phyloP scores from a whole-genome alignment of 2,329 filamentous ascomycete genomes.

The Calonectria leucothoes region DNA sequence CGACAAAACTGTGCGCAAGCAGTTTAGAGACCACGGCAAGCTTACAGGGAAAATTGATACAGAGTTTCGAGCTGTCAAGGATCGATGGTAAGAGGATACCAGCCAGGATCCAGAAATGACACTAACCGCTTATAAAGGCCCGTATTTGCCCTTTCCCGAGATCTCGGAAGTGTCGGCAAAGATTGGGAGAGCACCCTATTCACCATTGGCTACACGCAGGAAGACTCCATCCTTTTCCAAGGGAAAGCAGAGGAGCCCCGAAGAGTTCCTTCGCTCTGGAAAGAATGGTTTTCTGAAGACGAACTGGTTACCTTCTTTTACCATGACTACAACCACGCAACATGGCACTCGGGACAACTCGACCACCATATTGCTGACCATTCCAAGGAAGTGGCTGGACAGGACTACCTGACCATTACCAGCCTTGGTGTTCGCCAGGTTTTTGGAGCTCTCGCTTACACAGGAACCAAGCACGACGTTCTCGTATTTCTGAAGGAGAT shows the following conservation, averaged over 20 bases:
- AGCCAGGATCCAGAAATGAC: background rate
- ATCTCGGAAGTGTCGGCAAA: constrained; percentile 61
- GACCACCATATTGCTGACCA: constrained; percentile 77
- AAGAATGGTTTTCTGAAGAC: constrained; percentile 71
- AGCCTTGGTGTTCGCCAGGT: constrained; percentile 84
- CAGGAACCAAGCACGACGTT: constrained; percentile 74
- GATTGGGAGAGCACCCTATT: constrained; percentile 67
- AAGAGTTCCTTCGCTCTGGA: constrained; percentile 81
- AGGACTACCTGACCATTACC: constrained; percentile 81
- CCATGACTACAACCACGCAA: constrained; percentile 74
- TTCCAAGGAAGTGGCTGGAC: constrained; percentile 73
- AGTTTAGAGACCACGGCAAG: constrained; percentile 72
- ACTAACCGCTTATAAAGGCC: constrained; percentile 53
- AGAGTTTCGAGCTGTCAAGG: constrained; percentile 61
- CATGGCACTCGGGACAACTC: constrained; percentile 68
- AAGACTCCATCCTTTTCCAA: constrained; percentile 81
- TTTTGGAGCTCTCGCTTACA: constrained; percentile 80
- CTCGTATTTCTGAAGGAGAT: constrained; percentile 91
- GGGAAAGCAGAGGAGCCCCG: constrained; percentile 68
- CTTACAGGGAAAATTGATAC: constrained; percentile 74
- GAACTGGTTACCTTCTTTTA: constrained; percentile 81
- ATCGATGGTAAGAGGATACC: constrained; percentile 50
- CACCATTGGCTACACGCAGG: constrained; percentile 81
- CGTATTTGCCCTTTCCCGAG: constrained; percentile 81
- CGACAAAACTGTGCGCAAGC: constrained; percentile 72